Percentiles rank a stretch among this genome's conserved stretches.
These are phyloP conservation scores for Vitis riparia DNA, from an alignment of 164 flowering plant species.

Conservation along the genomic window DNA sequence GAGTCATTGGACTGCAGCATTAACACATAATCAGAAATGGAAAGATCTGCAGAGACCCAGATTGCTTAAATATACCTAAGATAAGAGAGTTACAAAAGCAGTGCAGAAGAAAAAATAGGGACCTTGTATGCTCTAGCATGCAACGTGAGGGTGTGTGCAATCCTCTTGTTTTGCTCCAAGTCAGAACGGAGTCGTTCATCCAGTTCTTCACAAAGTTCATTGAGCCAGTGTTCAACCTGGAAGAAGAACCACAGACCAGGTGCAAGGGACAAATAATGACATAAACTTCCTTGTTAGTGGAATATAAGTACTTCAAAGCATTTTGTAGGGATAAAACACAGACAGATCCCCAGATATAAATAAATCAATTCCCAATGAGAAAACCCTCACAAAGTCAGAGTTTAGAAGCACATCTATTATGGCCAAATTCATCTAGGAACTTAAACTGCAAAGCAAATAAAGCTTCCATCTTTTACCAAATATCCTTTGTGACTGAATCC, in stretches of 20 bases:
- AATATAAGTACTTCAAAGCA: not conserved
- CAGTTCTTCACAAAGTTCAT: constrained; percentile 85
- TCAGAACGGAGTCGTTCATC: constrained; percentile 79
- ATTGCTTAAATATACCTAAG: not conserved
- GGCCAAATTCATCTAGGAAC: not conserved
- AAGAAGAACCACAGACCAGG: constrained; percentile 10
- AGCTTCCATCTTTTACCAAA: too few relatives aligned
- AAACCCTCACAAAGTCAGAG: not conserved
- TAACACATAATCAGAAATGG: constrained; percentile 12
- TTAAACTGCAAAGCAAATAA: not conserved
- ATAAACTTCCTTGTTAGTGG: not conserved
- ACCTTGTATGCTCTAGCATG: constrained; percentile 87
- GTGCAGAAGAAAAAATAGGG: not conserved
- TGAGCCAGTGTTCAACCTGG: constrained; percentile 87
- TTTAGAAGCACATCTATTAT: not conserved
- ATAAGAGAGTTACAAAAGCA: not conserved
- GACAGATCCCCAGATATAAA: not conserved
- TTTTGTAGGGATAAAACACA: not conserved
- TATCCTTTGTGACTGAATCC: too few relatives aligned
- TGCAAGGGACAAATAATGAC: not conserved
- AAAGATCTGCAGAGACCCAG: not conserved
- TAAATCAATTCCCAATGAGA: not conserved
- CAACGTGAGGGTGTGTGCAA: constrained; percentile 78
- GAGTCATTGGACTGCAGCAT: constrained; percentile 48
- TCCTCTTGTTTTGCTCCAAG: constrained; percentile 74